Base-by-base conservation (phyloP, 2,329 filamentous ascomycete genomes). In the Arthroderma uncinatum region DNA sequence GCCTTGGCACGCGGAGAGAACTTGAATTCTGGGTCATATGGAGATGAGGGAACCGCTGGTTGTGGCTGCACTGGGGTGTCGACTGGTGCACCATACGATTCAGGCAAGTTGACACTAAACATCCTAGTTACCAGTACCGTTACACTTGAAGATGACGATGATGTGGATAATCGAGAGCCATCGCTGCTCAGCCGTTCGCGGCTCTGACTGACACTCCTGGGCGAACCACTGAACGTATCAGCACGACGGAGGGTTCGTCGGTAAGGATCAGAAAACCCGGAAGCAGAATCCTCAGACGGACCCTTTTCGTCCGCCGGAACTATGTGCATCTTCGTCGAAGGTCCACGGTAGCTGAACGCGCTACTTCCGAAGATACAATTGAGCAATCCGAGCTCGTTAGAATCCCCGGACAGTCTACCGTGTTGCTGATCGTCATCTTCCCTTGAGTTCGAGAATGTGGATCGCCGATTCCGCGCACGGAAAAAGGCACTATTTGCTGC, bases 331-430 rank as follows among this genome's bases (percentile, higher is more conserved):
- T 83, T 83, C 47, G 80, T 82, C 23, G 78, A 81, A 7, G 79
- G 78, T n/a, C 79, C 79, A 40, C 77, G 72, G 63, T 82, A 81
- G 60, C 76, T 78, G 65, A 81, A 79, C 39, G 78, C 76, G 55
- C 77, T 77, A 60, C 79, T 81, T 28, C 80, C 81, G 64, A 83
- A 83, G 65, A 82, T 82, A 66, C 80, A 82, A 60, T 81, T 80
- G 58, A 83, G 63, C 67, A 67, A 71, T 65, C 68, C 78, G 64
- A 66, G 75, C 70, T 81, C 79, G 50, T 77, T 77, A 9, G 75
- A 74, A 62, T 81, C 78, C 33, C 72, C 64, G 37, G 70, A 64
- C 57, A 67, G 63, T 16, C 72, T 70, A 25, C 67, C 70, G 57
- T 67, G 68, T n/a, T 70, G 67, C 54, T 63, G 62, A 53, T 71